Base-by-base conservation (phyloP, 2,329 filamentous ascomycete species). In the Colletotrichum orbiculare region DNA sequence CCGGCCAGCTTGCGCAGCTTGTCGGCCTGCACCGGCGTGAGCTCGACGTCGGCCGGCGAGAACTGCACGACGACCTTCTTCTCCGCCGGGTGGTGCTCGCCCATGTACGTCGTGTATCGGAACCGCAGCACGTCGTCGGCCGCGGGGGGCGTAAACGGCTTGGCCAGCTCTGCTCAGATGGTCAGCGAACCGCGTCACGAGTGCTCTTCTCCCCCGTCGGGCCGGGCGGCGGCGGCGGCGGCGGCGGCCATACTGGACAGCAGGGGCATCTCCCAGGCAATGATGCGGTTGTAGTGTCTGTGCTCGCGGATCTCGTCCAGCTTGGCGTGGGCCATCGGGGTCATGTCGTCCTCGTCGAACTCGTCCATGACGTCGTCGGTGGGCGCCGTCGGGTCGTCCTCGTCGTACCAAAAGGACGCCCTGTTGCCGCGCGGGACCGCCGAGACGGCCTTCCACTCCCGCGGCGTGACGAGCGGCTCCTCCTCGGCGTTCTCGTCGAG, bases 91-190 rank as follows among this genome's bases (percentile, higher is more conserved):
- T 99, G 96, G 60, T 87, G 83, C 79, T 98, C 96, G 72, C 95
- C 95, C 86, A 99, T 91, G 81, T 98, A 98, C 42, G 91, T 94
- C 13, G 96, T 99, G 83, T 97, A 97, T 73, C 96, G 91, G 88
- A 97, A 99, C 72, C 95, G 91, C 63, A 99, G 87, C 49, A 93
- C 88, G 71, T 92, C 85, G 49, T 88, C 78, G 37, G 83, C 77
- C 12, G 86, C 84, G 2, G 95, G 93, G 3, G 89, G 87, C 66
- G 85, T 80, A 76, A 97, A 98, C 15, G 92, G 91, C 78, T 92
- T 92, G 60, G 92, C 91, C 68, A 96, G 86, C 75, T 95, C 93
- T 97, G 73, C 54, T 25, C 25, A 43, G 37, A 56, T 8, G 25
- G n/a, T 60, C 11, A 43, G 25, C 43, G 15, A 13, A 17, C n/a